Percentiles rank a stretch among this genome's conserved stretches.
Conservation (phyloP, 2,329 filamentous ascomycete species). For the Furcasterigmium sp. region DNA sequence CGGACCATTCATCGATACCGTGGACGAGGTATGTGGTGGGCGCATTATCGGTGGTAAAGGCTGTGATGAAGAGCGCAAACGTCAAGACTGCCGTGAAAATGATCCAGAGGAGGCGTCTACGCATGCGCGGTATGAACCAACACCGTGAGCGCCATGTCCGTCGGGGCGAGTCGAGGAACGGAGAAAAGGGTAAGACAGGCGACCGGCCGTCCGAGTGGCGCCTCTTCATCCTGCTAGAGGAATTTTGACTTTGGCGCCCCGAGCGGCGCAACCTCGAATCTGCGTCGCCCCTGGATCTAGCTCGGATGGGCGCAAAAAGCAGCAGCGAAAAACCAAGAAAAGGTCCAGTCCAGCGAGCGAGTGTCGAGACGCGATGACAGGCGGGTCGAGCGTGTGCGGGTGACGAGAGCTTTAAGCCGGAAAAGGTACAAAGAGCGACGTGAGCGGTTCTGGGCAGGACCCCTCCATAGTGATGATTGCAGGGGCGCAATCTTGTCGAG, state of each 20-base stretch:
- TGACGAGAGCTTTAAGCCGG: too few species aligned
- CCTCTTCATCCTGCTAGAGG: not conserved
- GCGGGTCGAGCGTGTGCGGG: too few species aligned
- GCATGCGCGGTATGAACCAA: not conserved
- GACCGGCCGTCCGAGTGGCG: not conserved
- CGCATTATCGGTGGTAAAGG: constrained; percentile 1
- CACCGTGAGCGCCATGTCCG: not conserved
- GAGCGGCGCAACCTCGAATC: too few species aligned
- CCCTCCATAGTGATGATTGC: too few species aligned
- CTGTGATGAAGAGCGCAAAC: not conserved
- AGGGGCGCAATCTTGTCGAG: too few species aligned
- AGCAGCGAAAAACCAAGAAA: too few species aligned
- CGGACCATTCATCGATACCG: not conserved
- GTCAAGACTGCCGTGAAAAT: not conserved
- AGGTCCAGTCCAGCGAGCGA: too few species aligned
- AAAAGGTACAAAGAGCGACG: too few species aligned
- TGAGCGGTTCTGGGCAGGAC: too few species aligned
- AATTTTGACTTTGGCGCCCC: not conserved
- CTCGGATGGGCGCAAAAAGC: too few species aligned
- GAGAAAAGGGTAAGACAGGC: not conserved
- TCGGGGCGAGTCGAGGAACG: not conserved
- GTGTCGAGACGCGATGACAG: too few species aligned
- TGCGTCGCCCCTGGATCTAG: too few species aligned
- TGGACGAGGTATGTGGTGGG: constrained; percentile 1
- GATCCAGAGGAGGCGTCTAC: not conserved